Evolutionary conservation across 306 rosid genomes (phyloP).

Genomic region (Inga laurina): DNA sequence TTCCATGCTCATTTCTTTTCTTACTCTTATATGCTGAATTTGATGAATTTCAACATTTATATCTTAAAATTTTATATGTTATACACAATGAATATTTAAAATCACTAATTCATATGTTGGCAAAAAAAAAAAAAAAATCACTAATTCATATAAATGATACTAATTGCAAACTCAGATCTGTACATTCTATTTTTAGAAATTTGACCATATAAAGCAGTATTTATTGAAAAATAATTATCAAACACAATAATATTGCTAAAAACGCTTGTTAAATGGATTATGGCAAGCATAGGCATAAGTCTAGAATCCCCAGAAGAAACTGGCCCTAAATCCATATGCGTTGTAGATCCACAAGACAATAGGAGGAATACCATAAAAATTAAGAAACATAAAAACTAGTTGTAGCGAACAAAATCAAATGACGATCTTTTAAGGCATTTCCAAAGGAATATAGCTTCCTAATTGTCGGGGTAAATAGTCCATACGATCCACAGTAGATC

Average conservation of each 20-base stretch:
- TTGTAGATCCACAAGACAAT: not conserved
- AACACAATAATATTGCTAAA: not conserved
- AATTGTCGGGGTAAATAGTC: not conserved
- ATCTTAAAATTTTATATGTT: not conserved
- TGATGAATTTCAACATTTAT: not conserved
- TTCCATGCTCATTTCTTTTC: not conserved
- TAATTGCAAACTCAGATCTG: not conserved
- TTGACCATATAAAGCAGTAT: not conserved
- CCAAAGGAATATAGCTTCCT: not conserved
- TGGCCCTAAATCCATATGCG: not conserved
- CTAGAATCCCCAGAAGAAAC: not conserved
- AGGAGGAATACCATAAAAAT: not conserved
- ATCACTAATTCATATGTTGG: not conserved
- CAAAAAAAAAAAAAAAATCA: no score
- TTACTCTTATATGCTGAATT: not conserved
- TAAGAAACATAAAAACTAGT: not conserved
- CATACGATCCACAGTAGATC: not conserved
- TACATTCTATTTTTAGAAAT: not conserved
- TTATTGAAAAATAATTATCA: not conserved
- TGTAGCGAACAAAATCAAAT: not conserved
- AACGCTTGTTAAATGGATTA: no score
- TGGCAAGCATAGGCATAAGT: no score
- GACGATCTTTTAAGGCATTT: not conserved
- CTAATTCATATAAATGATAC: not conserved
- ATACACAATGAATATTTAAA: not conserved